phyloP scores from a whole-genome alignment of 1,139 yeast genomes.

The Blastobotrys serpentis region DNA sequence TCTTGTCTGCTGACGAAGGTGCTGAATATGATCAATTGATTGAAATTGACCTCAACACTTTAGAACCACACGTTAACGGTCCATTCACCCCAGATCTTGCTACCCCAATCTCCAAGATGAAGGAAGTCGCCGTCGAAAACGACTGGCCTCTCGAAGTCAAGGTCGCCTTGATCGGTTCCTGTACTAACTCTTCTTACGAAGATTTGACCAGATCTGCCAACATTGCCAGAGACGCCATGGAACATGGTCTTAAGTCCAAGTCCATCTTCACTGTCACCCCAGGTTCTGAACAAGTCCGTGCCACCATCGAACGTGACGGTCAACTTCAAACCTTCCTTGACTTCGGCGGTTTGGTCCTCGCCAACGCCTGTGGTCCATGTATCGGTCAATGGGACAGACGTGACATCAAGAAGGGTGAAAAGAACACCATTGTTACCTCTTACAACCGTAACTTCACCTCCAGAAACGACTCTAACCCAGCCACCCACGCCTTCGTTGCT shows the following conservation, averaged over 20 bases:
- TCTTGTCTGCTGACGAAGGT: conserved; percentile 88
- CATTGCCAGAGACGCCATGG: conserved; percentile 84
- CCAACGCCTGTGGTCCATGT: conserved; percentile 99
- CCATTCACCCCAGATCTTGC: conserved; percentile 99
- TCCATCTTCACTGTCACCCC: conserved; percentile 92
- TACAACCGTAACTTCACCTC: conserved; percentile 99
- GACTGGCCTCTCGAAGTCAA: conserved; percentile 93
- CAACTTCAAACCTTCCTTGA: conserved; percentile 85
- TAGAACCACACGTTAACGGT: conserved; percentile 98
- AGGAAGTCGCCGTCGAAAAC: conserved; percentile 80
- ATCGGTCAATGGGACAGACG: conserved; percentile 99
- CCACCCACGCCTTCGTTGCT: conserved; percentile 96
- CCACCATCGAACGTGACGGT: conserved; percentile 97
- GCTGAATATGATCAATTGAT: conserved; percentile 94
- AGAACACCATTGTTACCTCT: conserved; percentile 96
- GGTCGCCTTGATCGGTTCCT: conserved; percentile 97
- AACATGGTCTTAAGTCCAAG: conserved; percentile 89
- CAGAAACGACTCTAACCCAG: conserved; percentile 99
- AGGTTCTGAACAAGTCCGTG: conserved; percentile 99
- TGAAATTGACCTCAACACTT: conserved; percentile 90
- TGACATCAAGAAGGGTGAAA: conserved; percentile 95
- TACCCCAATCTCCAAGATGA: conserved; percentile 91
- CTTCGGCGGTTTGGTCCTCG: conserved; percentile 92
- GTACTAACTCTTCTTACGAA: conserved; percentile 99
- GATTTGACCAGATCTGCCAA: conserved; percentile 98